phyloP scores from a whole-genome alignment of 805 yeast species.

The Saccharomycopsis guyanensis region DNA sequence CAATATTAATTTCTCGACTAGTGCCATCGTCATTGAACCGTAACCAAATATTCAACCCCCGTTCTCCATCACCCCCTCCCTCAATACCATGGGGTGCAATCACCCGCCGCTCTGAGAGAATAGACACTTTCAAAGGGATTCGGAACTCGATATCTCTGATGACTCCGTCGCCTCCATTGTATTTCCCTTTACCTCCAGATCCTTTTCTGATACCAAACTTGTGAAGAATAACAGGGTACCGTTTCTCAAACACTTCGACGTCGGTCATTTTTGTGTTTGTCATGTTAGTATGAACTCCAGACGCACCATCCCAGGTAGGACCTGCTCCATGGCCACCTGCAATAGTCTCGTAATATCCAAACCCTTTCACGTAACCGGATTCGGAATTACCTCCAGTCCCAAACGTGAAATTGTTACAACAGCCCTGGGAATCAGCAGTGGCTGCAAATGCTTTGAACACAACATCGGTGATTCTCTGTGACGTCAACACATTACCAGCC shows the following conservation, averaged over 20 bases:
- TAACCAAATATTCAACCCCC: constrained; percentile 62
- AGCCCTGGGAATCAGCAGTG: constrained; percentile 94
- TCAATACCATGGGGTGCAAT: constrained; percentile 77
- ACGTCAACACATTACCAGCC: constrained; percentile 91
- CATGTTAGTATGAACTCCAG: constrained; percentile 91
- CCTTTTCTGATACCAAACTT: constrained; percentile 62
- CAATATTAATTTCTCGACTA: constrained; percentile 41
- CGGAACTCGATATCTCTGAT: constrained; percentile 78
- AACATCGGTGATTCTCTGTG: constrained; percentile 89
- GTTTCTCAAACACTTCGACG: constrained; percentile 77
- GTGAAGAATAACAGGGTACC: constrained; percentile 75
- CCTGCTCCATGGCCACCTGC: constrained; percentile 97
- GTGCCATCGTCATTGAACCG: constrained; percentile 28
- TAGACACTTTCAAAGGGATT: constrained; percentile 64
- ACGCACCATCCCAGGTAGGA: constrained; percentile 74
- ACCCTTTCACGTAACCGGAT: constrained; percentile 43
- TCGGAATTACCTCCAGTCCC: constrained; percentile 65
- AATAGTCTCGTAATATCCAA: constrained; percentile 90
- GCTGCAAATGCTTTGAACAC: constrained; percentile 79
- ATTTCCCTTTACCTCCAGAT: constrained; percentile 76
- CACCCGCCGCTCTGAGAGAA: constrained; percentile 79
- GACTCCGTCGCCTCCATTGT: constrained; percentile 80
- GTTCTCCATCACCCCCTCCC: constrained; percentile 71
- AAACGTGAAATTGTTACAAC: constrained; percentile 85
- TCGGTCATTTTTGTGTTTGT: constrained; percentile 92